Evolutionary conservation across 2,329 filamentous ascomycete genomes (phyloP), one percentile per base, ranked within the genome.

Genomic region (Raffaelea deltoideospora): DNA sequence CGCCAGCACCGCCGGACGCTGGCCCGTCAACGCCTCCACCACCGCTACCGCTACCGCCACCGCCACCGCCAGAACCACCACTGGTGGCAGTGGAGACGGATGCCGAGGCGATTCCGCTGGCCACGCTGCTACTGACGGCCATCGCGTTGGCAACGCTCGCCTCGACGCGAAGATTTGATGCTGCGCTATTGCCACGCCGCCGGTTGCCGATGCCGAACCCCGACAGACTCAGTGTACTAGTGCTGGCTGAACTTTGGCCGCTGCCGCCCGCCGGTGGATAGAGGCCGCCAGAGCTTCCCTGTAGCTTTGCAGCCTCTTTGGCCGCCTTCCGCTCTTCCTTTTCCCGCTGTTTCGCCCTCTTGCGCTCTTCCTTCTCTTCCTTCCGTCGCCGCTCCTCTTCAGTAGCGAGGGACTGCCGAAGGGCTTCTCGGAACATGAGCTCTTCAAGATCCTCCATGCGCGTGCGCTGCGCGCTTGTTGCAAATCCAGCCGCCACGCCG

Each of bases 361-460:
- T 95, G 20, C 68, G 70, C 0, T 71, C 69, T 40, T 85, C 82
- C 52, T 87, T 88, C 35, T 90, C 83, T 34, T 81, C 78, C 50
- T 84, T 90, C 33, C 72, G 79, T 47, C 85, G 81, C n/a, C 88
- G 72, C 30, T 96, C 88, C 50, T 96, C 88, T 53, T 98, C 90
- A 1, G 84, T 79, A 0, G 81, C 86, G n/a, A 98, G 64, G 33
- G 86, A 94, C 22, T 94, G 57, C 28, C 90, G 70, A 33, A 98
- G 92, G 1, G 90, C 90, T 55, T 98, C 90, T 67, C 90, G 85
- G 65, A 96, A 86, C 90, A 98, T 98, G 64, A 98, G 82, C 34
- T 94, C 88, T 53, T 98, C 90, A 0, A 96, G 67, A 47, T 96
- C 87, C 18, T 92, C 84, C 52, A 92, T 74, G 22, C 84, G 69